Conservation (phyloP, 1,284 basidiomycete species). For the Cerioporus squamosus region DNA sequence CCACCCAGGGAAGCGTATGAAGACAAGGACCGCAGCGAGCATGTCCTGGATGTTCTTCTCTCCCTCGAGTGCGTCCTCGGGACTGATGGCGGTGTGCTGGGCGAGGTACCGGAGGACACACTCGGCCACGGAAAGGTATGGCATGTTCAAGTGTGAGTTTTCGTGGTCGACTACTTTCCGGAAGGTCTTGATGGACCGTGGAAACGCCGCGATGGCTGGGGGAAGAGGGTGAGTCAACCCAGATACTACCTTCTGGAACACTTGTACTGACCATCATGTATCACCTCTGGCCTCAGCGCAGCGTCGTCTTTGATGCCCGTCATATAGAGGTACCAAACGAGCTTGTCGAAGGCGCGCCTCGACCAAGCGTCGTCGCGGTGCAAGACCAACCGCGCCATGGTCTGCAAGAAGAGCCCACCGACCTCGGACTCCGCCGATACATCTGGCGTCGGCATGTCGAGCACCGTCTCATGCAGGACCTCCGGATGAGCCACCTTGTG, state of each 20-base stretch:
- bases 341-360: slow-evolving; percentile 2
- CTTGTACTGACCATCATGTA: background rate
- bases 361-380: background rate
- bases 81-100: background rate
- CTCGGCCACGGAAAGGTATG: slow-evolving; percentile 1
- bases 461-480: slow-evolving; percentile 4
- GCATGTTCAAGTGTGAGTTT: background rate
- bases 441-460: slow-evolving; percentile 3
- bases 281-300: background rate
- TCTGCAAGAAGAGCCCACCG: slow-evolving; percentile 8
- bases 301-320: slow-evolving; percentile 2
- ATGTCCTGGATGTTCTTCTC: slow-evolving; percentile 3
- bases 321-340: slow-evolving; percentile 3
- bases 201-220: background rate
- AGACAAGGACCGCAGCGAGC: background rate
- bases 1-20: slow-evolving; percentile 6
- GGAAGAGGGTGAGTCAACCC: too few species aligned
- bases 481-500: slow-evolving; percentile 1
- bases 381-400: slow-evolving; percentile 5
- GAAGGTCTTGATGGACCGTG: background rate
- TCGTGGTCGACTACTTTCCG: background rate
- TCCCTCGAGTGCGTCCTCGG: background rate
- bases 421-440: slow-evolving; percentile 5
- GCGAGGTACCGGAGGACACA: background rate
- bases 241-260: too few species aligned